Evolutionary conservation across 2,329 filamentous ascomycete species (phyloP).

Genomic region (Apiospora pterosperma): DNA sequence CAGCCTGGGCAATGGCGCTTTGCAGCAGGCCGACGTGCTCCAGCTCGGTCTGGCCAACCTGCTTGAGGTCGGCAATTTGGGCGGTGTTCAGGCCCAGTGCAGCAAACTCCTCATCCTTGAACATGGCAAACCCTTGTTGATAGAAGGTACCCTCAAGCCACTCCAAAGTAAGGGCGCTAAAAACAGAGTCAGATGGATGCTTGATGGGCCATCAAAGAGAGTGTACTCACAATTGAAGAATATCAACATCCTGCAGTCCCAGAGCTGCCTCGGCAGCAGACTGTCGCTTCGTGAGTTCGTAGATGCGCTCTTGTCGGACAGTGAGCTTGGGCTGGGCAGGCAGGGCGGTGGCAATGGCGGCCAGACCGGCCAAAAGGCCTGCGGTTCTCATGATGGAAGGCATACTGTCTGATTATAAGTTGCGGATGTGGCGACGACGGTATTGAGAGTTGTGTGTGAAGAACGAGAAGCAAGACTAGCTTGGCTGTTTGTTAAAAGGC

Average conservation of each 20-base stretch:
- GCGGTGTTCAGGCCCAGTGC: slow-evolving; percentile 54
- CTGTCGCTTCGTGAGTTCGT: slow-evolving; percentile 46
- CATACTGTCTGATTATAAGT: slow-evolving; percentile 34
- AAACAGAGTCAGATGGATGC: background rate
- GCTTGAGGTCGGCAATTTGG: slow-evolving; percentile 58
- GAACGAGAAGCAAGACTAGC: slow-evolving; percentile 34
- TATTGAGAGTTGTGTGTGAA: slow-evolving; percentile 14
- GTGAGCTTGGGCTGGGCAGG: slow-evolving; percentile 42
- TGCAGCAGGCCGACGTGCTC: slow-evolving; percentile 59
- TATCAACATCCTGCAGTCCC: slow-evolving; percentile 50
- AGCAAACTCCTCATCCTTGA: slow-evolving; percentile 61
- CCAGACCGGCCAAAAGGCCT: slow-evolving; percentile 40
- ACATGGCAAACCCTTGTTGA: slow-evolving; percentile 65
- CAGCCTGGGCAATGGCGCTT: slow-evolving; percentile 57
- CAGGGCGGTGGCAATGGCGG: slow-evolving; percentile 42
- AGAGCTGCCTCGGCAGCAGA: slow-evolving; percentile 43
- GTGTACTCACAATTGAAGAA: slow-evolving; percentile 55
- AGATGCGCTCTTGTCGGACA: slow-evolving; percentile 41
- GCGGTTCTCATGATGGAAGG: slow-evolving; percentile 43
- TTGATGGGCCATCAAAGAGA: background rate
- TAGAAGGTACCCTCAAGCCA: slow-evolving; percentile 74
- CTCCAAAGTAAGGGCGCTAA: slow-evolving; percentile 68
- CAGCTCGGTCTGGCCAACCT: slow-evolving; percentile 60
- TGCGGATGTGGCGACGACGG: slow-evolving; percentile 15
- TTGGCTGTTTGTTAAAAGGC: slow-evolving; percentile 33